Conservation (phyloP, 345 rosid genomes). For the Hirschfeldia incana region DNA sequence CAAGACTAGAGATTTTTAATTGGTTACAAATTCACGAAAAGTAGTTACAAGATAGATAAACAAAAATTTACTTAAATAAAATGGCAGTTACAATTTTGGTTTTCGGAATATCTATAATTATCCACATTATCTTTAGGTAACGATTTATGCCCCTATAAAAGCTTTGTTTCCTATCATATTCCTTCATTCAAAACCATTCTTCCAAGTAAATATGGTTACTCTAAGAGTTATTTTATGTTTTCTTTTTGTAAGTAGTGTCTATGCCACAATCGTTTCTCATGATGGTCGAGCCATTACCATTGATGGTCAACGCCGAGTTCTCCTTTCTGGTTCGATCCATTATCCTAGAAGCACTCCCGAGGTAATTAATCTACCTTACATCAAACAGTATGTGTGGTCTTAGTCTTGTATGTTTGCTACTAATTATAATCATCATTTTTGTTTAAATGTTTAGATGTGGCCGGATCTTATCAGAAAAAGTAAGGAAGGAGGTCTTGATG, state of each 20-base stretch:
- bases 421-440: no score
- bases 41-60: neutral
- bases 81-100: neutral
- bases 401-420: neutral
- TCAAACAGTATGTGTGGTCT: neutral
- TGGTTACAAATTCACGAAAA: neutral
- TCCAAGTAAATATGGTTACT: no score
- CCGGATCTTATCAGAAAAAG: no score
- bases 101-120: neutral
- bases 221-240: no score
- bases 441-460: no score
- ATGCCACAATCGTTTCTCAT: neutral
- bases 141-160: neutral
- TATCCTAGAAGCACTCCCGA: constrained; percentile 50
- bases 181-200: neutral
- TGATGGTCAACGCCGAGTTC: constrained; percentile 46
- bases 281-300: constrained; percentile 48
- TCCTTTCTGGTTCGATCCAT: constrained; percentile 51
- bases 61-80: neutral
- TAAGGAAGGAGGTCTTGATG: no score
- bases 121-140: neutral
- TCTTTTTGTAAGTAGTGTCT: no score
- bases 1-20: neutral
- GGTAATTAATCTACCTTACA: neutral
- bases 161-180: neutral